Conservation (phyloP, 306 rosid species). For the Sechiopsis laciniata region DNA sequence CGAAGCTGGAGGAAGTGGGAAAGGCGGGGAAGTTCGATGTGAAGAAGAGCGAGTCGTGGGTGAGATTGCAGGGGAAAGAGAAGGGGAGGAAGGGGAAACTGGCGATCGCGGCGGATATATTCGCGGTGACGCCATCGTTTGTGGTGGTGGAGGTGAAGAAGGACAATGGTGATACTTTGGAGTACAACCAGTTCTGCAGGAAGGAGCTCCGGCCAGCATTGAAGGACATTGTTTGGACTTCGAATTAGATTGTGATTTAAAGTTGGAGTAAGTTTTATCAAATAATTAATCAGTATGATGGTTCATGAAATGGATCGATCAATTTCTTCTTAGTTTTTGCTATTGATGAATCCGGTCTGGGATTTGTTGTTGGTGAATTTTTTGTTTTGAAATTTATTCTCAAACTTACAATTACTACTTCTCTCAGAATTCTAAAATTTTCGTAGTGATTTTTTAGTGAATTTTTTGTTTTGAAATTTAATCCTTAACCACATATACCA, state of each 20-base stretch:
- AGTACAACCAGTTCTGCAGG: conserved; percentile 60
- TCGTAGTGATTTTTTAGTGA: no score
- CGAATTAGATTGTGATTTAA: conserved; percentile 11
- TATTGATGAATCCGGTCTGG: no score
- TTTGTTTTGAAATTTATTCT: no score
- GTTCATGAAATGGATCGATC: not conserved
- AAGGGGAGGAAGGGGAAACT: conserved; percentile 57
- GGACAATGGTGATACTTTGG: conserved; percentile 53
- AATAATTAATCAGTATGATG: not conserved
- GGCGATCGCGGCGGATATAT: conserved; percentile 51
- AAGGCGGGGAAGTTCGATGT: conserved; percentile 51
- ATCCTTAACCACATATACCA: no score
- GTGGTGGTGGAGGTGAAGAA: conserved; percentile 70
- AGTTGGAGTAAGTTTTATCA: not conserved
- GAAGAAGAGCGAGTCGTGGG: conserved; percentile 45
- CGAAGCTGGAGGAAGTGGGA: conserved; percentile 57
- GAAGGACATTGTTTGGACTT: conserved; percentile 57
- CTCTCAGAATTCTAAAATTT: no score
- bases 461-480: no score
- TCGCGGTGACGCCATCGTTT: conserved; percentile 52
- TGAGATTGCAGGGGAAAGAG: conserved; percentile 49
- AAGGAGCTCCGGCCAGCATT: conserved; percentile 69
- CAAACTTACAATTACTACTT: no score
- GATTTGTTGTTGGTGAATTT: no score
- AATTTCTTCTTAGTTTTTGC: no score